A percentile compares a stretch with the other conserved stretches of the same genome.
These are phyloP conservation scores for Zygosaccharomyces bailii DNA, from an alignment of 805 yeast genomes.

Conservation along the genomic window DNA sequence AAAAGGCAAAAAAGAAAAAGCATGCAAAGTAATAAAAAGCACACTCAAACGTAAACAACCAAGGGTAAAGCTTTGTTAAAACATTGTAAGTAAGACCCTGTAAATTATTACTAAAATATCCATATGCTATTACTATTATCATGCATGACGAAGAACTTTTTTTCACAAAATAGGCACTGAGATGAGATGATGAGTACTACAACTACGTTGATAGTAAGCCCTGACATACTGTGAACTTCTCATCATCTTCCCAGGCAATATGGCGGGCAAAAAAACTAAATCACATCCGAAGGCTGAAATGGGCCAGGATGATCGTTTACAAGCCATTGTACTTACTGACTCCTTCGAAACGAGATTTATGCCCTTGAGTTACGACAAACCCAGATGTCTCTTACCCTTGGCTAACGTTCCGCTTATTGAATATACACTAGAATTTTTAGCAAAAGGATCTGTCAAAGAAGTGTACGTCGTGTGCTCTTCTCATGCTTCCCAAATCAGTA, in stretches of 20 bases:
- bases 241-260: conserved; percentile 3
- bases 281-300: conserved; percentile 46
- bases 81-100: too few species aligned
- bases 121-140: background rate
- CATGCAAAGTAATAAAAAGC: too few species aligned
- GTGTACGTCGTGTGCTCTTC: conserved; percentile 87
- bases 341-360: conserved; percentile 87
- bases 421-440: conserved; percentile 90
- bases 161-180: too few species aligned
- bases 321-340: conserved; percentile 93
- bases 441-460: conserved; percentile 84
- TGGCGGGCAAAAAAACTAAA: conserved; percentile 32
- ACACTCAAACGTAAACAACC: too few species aligned
- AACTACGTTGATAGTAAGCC: too few species aligned
- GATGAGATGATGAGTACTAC: conserved; percentile 8
- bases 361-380: conserved; percentile 83
- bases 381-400: conserved; percentile 87
- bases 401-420: conserved; percentile 93
- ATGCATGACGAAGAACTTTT: conserved; percentile 2
- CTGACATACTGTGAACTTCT: too few species aligned
- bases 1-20: too few species aligned
- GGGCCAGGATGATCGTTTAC: conserved; percentile 70
- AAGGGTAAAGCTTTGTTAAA: too few species aligned
- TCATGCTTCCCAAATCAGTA: conserved; percentile 85
- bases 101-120: too few species aligned